Evolutionary conservation across 2,329 filamentous ascomycete genomes (phyloP), one percentile per base, ranked within the genome.

Genomic region (Ceratocystiopsis brevicomis): DNA sequence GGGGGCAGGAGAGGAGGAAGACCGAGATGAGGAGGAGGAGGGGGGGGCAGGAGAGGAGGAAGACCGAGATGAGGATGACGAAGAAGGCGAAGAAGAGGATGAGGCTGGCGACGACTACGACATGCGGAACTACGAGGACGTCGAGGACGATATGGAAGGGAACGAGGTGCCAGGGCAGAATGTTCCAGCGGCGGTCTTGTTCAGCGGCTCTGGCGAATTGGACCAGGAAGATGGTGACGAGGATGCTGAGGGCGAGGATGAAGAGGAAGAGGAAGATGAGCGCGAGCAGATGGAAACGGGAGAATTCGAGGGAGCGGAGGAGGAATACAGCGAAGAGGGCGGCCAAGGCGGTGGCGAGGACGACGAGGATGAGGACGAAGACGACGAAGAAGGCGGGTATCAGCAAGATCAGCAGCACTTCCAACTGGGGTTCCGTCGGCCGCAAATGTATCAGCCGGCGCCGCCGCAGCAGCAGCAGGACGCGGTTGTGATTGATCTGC

Each of bases 401-500:
- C 39, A 34, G 18, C 34, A 14, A n/a, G 25, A 2, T 11, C 16
- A 35, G 11, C 8, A 19, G 15, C 33, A 13, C 4, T 13, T 15
- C n/a, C 19, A 43, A 4, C 36, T 39, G 6, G 41, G 36, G 5
- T 40, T 38, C 35, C 32, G 38, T 4, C 45, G 18, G 4, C 45
- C 36, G 4, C 33, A 15, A n/a, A 37, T 43, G 40, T 43, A 42
- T 13, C 40, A 39, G 11, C 36, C 17, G 15, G 16, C 38, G 25
- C 25, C 25, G 25, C 25, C 4, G 25, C 25, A 8, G 25, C 25
- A 42, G n/a, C 16, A 43, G 17, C 38, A 33, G 4, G 21, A 46
- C 12, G 63, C 64, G 1, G 58, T 68, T 4, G 58, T 68, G 16
- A 69, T 70, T 45, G 61, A 60, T 43, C 50, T 70, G 11, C 53